A percentile compares a stretch with the other conserved stretches of the same genome.
Conservation (phyloP, 2,329 filamentous ascomycete species). For the Tetracladium maxilliforme region DNA sequence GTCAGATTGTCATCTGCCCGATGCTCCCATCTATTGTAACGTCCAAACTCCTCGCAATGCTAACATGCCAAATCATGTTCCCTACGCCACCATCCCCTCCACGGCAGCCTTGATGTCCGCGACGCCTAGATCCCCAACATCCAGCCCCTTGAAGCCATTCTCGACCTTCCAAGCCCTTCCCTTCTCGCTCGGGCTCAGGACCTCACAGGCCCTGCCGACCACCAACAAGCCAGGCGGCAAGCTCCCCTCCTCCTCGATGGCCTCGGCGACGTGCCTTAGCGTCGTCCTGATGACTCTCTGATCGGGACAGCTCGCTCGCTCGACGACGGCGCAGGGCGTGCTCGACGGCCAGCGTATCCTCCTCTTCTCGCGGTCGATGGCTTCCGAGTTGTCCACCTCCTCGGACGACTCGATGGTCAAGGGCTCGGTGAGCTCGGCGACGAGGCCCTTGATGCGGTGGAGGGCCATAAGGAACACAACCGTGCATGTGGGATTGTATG, state of each 20-base stretch:
- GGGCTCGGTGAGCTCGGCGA: slow-evolving; percentile 50
- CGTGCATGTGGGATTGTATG: slow-evolving; percentile 62
- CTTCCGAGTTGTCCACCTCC: slow-evolving; percentile 10
- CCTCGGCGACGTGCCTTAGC: slow-evolving; percentile 60
- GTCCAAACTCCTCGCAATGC: too few species aligned
- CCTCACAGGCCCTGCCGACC: slow-evolving; percentile 71
- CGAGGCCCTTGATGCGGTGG: slow-evolving; percentile 64
- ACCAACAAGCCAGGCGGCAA: slow-evolving; percentile 81
- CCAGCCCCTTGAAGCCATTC: slow-evolving; percentile 69
- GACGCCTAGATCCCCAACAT: too few species aligned
- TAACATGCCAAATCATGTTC: too few species aligned
- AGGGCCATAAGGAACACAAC: slow-evolving; percentile 93
- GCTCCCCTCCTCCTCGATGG: slow-evolving; percentile 79
- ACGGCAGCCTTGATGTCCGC: too few species aligned
- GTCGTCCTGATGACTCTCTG: slow-evolving; percentile 87
- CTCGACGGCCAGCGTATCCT: slow-evolving; percentile 49
- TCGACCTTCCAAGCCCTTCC: slow-evolving; percentile 68
- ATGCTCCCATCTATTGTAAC: too few species aligned
- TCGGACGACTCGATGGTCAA: slow-evolving; percentile 16
- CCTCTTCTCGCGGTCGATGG: slow-evolving; percentile 8
- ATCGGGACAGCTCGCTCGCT: slow-evolving; percentile 86
- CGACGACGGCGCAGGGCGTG: slow-evolving; percentile 87
- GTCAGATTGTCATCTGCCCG: too few species aligned
- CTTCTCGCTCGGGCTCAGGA: slow-evolving; percentile 43
- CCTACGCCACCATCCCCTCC: too few species aligned